phyloP scores from a whole-genome alignment of 768 basidiomycete genomes.

The Mycena epipterygia region DNA sequence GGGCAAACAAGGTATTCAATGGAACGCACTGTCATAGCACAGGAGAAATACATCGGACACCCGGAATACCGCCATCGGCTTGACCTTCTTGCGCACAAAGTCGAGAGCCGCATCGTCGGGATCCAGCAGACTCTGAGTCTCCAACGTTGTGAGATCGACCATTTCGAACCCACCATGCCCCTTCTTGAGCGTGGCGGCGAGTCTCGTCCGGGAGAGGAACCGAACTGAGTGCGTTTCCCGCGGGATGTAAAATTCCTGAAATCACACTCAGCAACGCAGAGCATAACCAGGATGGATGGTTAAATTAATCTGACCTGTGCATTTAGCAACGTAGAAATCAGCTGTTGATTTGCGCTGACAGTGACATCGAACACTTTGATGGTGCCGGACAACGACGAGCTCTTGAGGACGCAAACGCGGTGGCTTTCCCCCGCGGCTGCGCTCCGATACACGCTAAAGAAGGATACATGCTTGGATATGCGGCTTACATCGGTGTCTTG shows the following conservation, averaged over 20 bases:
- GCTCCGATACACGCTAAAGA: conserved; percentile 77
- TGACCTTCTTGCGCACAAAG: conserved; percentile 51
- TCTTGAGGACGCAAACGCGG: conserved; percentile 82
- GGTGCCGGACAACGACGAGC: conserved; percentile 78
- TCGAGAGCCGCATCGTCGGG: conserved; percentile 77
- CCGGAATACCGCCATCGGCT: conserved; percentile 82
- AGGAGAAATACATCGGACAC: conserved; percentile 82
- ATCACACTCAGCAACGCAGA: not conserved
- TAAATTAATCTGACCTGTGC: not conserved
- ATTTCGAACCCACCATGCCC: conserved; percentile 36
- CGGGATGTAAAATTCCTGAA: conserved; percentile 85
- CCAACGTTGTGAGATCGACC: conserved; percentile 75
- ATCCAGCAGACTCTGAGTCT: conserved; percentile 83
- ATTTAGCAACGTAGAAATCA: not conserved
- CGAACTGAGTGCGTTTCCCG: conserved; percentile 82
- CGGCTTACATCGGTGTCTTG: conserved; percentile 11
- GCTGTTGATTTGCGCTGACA: conserved; percentile 41
- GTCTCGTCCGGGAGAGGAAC: conserved; percentile 66
- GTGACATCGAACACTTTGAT: conserved; percentile 78
- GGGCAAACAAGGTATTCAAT: not conserved
- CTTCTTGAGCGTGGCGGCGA: conserved; percentile 36
- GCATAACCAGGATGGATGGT: too few species aligned
- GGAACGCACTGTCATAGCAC: conserved; percentile 79
- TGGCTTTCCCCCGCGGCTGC: conserved; percentile 65
- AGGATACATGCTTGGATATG: conserved; percentile 7